Percentiles rank a stretch among this genome's conserved stretches.
phyloP scores from a whole-genome alignment of 306 rosid species.

The Castanea crenata region DNA sequence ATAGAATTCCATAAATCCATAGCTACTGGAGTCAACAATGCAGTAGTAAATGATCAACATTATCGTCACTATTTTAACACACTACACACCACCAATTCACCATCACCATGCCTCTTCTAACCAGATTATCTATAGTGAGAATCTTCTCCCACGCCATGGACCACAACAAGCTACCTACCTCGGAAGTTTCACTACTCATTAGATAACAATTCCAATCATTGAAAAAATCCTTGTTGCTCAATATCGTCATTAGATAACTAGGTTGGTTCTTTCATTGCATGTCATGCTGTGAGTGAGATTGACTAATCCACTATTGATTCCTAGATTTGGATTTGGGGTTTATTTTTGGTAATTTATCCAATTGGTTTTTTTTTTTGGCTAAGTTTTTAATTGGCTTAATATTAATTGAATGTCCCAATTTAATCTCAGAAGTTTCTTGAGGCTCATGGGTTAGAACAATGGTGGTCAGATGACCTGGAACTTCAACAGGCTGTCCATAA shows the following conservation, averaged over 20 bases:
- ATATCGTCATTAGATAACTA: not conserved
- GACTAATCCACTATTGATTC: not conserved
- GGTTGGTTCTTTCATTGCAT: not conserved
- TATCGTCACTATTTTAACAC: too few relatives aligned
- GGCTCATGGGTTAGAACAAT: constrained; percentile 94
- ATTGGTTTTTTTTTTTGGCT: not conserved
- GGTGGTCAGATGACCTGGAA: constrained; percentile 96
- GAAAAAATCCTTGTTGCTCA: not conserved
- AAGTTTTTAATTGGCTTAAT: not conserved
- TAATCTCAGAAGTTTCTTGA: constrained; percentile 67
- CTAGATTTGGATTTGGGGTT: not conserved
- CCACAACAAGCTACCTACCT: too few relatives aligned
- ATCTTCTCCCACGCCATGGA: too few relatives aligned
- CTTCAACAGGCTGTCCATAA: constrained; percentile 72
- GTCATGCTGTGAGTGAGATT: not conserved
- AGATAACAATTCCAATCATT: too few relatives aligned
- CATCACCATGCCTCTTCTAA: too few relatives aligned
- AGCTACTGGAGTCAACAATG: too few relatives aligned
- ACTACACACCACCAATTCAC: too few relatives aligned
- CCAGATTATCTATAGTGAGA: too few relatives aligned
- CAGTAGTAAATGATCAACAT: too few relatives aligned
- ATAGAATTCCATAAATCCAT: too few relatives aligned
- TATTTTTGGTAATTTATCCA: not conserved
- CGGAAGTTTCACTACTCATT: too few relatives aligned
- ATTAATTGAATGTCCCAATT: not conserved